Evolutionary conservation across 176 grass and related monocot genomes (phyloP).

Genomic region (Bromus sterilis): DNA sequence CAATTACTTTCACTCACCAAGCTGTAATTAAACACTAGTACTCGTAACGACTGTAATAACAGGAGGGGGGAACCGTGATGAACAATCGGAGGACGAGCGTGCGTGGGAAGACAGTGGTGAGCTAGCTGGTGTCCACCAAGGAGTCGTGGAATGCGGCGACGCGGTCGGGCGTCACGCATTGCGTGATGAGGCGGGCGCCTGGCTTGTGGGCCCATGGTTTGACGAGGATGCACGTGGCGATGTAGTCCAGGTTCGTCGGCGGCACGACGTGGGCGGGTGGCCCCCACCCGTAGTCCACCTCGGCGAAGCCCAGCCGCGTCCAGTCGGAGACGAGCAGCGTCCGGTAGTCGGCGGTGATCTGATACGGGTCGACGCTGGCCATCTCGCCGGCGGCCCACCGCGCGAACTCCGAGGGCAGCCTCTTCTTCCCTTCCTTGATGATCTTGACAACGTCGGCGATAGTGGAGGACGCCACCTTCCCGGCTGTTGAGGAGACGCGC

Average conservation of each 20-base stretch:
- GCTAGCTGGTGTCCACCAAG: constrained; percentile 49
- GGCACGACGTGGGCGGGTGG: constrained; percentile 74
- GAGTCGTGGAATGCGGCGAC: constrained; percentile 65
- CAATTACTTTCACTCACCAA: neutral
- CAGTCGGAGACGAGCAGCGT: constrained; percentile 90
- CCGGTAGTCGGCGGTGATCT: constrained; percentile 78
- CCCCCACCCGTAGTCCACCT: constrained; percentile 95
- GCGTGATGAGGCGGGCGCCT: constrained; percentile 79
- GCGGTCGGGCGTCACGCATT: constrained; percentile 61
- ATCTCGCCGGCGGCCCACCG: constrained; percentile 58
- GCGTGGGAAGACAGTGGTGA: neutral
- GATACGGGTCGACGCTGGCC: constrained; percentile 50
- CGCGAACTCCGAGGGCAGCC: constrained; percentile 52
- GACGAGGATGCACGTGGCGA: constrained; percentile 94
- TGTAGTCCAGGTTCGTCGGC: constrained; percentile 84
- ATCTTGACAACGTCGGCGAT: constrained; percentile 65
- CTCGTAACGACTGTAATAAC: neutral
- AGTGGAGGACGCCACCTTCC: constrained; percentile 10
- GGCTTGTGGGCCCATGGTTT: constrained; percentile 72
- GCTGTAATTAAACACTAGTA: neutral
- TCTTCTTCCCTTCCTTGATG: constrained; percentile 73
- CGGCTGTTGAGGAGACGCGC: constrained; percentile 45
- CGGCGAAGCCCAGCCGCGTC: constrained; percentile 84
- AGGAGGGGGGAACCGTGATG: neutral
- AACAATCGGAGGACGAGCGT: neutral